Percentiles rank a stretch among this genome's conserved stretches.
Evolutionary conservation across 176 grass and related monocot species (phyloP).

Genomic region (Phoenix dactylifera): DNA sequence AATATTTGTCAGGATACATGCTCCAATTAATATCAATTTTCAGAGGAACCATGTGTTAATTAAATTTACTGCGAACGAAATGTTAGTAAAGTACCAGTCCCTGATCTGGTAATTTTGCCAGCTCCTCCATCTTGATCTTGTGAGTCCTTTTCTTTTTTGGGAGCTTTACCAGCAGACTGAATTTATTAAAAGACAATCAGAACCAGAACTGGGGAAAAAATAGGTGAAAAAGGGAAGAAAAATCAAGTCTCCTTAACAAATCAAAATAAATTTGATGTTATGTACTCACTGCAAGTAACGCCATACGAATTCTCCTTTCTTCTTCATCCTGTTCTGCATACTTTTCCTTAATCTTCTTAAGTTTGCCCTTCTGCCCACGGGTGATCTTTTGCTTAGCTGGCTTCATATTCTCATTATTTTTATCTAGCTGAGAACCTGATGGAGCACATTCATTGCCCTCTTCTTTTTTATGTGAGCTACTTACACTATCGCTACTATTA

Average conservation of each 20-base stretch:
- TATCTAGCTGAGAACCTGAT: slow-evolving; percentile 30
- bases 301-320: slow-evolving; percentile 89
- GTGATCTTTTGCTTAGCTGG: slow-evolving; percentile 47
- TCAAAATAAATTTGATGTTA: not conserved
- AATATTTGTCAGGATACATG: no score
- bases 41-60: no score
- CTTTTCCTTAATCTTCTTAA: slow-evolving; percentile 99
- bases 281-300: slow-evolving; percentile 75
- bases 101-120: slow-evolving; percentile 35
- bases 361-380: slow-evolving; percentile 80
- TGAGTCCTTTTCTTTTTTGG: slow-evolving; percentile 62
- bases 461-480: slow-evolving; percentile 30
- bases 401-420: slow-evolving; percentile 28
- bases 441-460: slow-evolving; percentile 18
- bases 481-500: slow-evolving; percentile 19
- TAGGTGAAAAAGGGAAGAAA: not conserved
- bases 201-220: not conserved
- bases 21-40: no score
- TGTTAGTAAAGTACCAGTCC: slow-evolving; percentile 31
- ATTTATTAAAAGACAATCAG: slow-evolving; percentile 11
- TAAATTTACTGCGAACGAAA: no score
- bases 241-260: not conserved
- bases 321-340: slow-evolving; percentile 95
- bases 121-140: slow-evolving; percentile 28
- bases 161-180: slow-evolving; percentile 81